A percentile compares a stretch with the other conserved stretches of the same genome.
These are phyloP conservation scores for Sordariomycetes sp. DNA, from an alignment of 2,329 filamentous ascomycete species.

Conservation along the genomic window DNA sequence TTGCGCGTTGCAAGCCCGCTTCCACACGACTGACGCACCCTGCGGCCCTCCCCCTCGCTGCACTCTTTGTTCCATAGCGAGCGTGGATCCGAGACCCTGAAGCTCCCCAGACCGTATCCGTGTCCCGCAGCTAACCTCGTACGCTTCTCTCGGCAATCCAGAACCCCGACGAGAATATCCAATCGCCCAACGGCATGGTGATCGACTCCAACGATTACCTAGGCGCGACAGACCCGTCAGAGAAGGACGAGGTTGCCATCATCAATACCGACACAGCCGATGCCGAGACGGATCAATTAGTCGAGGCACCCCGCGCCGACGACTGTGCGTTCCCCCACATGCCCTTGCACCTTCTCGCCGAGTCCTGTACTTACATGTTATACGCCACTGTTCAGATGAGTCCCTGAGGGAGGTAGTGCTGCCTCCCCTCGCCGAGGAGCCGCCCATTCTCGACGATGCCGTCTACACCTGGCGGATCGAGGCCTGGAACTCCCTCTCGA, in stretches of 20 bases:
- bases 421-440: slow-evolving; percentile 60
- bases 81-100: neutral
- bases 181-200: slow-evolving; percentile 46
- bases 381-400: slow-evolving; percentile 44
- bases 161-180: slow-evolving; percentile 39
- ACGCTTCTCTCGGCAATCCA: slow-evolving; percentile 12
- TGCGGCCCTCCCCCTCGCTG: neutral
- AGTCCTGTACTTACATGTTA: neutral
- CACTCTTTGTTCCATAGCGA: neutral
- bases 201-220: slow-evolving; percentile 45
- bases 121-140: neutral
- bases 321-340: slow-evolving; percentile 11
- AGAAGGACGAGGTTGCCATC: slow-evolving; percentile 41
- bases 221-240: slow-evolving; percentile 34
- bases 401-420: slow-evolving; percentile 78
- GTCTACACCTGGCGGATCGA: slow-evolving; percentile 80
- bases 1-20: neutral
- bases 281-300: slow-evolving; percentile 33
- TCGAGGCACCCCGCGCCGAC: slow-evolving; percentile 37
- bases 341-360: neutral
- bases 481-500: slow-evolving; percentile 64
- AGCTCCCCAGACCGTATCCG: neutral
- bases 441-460: slow-evolving; percentile 67
- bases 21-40: neutral
- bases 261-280: slow-evolving; percentile 43